Conservation (phyloP, 495 filamentous ascomycete species). For the Achaetomiella virescens region DNA sequence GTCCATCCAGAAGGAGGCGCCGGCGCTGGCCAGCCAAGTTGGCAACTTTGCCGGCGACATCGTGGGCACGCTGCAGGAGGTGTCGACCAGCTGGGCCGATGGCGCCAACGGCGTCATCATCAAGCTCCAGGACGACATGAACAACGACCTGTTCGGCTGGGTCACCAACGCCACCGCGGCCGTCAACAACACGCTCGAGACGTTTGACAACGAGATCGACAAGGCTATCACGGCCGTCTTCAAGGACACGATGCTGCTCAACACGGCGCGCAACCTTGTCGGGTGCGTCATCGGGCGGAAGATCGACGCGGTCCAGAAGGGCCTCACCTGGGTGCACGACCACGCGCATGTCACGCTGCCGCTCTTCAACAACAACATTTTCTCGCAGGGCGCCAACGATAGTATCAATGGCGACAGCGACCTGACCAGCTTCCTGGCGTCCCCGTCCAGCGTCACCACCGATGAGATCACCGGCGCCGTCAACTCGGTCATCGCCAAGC, state of each 20-base stretch:
- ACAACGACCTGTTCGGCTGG: constrained; percentile 81
- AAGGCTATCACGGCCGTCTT: constrained; percentile 69
- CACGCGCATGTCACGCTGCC: constrained; percentile 81
- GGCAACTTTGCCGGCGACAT: constrained; percentile 78
- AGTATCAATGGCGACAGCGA: constrained; percentile 52
- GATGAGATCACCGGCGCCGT: constrained; percentile 79
- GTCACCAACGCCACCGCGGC: constrained; percentile 73
- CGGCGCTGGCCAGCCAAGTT: constrained; percentile 67
- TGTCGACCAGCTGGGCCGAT: constrained; percentile 70
- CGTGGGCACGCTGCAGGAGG: constrained; percentile 61
- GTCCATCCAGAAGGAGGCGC: constrained; percentile 66
- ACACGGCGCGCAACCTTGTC: constrained; percentile 65
- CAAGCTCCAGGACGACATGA: constrained; percentile 64
- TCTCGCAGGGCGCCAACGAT: constrained; percentile 69
- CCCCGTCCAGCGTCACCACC: constrained; percentile 58
- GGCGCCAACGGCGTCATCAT: constrained; percentile 68
- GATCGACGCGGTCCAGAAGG: constrained; percentile 68
- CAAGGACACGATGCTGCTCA: constrained; percentile 66
- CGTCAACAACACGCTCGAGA: constrained; percentile 79
- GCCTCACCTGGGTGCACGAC: constrained; percentile 82
- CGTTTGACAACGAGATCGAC: constrained; percentile 68
- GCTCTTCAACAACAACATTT: constrained; percentile 67
- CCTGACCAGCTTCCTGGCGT: constrained; percentile 67
- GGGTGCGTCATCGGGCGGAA: constrained; percentile 74
- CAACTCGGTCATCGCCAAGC: constrained; percentile 52